These are phyloP conservation scores for Penicillium lagena DNA, from an alignment of 495 filamentous ascomycete species.

Conservation along the genomic window DNA sequence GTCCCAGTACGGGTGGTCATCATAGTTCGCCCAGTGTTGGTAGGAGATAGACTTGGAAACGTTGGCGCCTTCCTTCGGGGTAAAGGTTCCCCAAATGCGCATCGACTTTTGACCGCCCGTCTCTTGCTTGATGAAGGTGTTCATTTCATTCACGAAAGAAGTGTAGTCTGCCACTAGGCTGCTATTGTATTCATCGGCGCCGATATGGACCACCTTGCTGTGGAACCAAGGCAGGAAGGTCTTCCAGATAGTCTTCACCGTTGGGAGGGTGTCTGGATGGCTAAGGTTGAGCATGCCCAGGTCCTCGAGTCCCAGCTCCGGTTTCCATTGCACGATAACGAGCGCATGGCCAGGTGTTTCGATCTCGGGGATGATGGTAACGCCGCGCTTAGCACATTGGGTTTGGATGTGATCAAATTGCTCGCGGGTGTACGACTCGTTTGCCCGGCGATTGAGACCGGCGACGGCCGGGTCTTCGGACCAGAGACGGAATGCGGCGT, in stretches of 20 bases:
- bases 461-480: constrained; percentile 23
- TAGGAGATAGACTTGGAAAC: constrained; percentile 37
- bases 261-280: constrained; percentile 45
- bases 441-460: constrained; percentile 36
- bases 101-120: constrained; percentile 26
- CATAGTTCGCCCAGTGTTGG: constrained; percentile 41
- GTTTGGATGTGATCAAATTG: constrained; percentile 39
- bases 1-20: constrained; percentile 39
- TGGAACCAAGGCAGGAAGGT: constrained; percentile 48
- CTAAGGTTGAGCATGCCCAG: constrained; percentile 45
- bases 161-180: constrained; percentile 36
- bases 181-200: constrained; percentile 45
- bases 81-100: constrained; percentile 50
- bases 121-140: constrained; percentile 30
- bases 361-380: constrained; percentile 47
- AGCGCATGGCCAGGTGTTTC: constrained; percentile 47
- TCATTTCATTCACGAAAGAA: constrained; percentile 41
- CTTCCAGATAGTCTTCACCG: constrained; percentile 44
- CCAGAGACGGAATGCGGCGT: constrained; percentile 41
- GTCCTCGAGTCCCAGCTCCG: constrained; percentile 38
- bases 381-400: constrained; percentile 40
- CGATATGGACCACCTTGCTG: constrained; percentile 46
- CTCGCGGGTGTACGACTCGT: constrained; percentile 41
- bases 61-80: constrained; percentile 33
- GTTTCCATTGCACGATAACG: constrained; percentile 46